These are phyloP conservation scores for Stygiomarasmius scandens DNA, from an alignment of 1,284 basidiomycete genomes.

Conservation along the genomic window DNA sequence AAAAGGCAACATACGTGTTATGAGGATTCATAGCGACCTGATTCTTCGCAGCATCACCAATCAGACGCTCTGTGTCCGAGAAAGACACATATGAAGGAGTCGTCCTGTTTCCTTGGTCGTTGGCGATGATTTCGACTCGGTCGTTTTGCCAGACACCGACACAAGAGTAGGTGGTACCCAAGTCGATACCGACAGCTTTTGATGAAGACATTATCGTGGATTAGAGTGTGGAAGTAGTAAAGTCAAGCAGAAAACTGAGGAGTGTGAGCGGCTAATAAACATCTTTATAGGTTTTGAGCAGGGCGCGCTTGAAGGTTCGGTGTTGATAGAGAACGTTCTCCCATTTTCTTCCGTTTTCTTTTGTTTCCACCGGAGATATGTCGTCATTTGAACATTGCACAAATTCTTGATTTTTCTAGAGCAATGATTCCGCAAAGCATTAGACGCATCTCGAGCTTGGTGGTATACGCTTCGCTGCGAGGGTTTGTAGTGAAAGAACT, in stretches of 20 bases:
- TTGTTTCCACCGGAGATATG: neutral
- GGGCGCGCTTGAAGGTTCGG: constrained; percentile 1
- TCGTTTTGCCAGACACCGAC: constrained; percentile 48
- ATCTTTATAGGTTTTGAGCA: constrained; percentile 6
- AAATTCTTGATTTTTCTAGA: too few relatives aligned
- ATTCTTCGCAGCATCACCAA: constrained; percentile 96
- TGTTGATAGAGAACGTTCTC: neutral
- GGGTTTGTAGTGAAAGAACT: too few relatives aligned
- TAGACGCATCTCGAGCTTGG: too few relatives aligned
- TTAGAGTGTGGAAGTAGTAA: neutral
- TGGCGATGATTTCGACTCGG: constrained; percentile 83
- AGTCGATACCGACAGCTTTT: constrained; percentile 94
- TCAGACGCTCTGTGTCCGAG: constrained; percentile 92
- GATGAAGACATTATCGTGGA: constrained; percentile 49
- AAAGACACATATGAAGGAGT: constrained; percentile 83
- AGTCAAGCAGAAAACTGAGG: neutral
- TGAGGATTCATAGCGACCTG: constrained; percentile 88
- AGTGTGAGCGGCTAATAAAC: neutral
- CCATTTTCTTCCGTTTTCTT: constrained; percentile 9
- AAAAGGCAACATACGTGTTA: constrained; percentile 58
- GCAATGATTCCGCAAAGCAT: too few relatives aligned
- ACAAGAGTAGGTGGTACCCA: constrained; percentile 83
- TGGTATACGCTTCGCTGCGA: too few relatives aligned
- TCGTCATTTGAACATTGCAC: too few relatives aligned
- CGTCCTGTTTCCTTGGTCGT: constrained; percentile 86